Base-by-base conservation (phyloP, 768 basidiomycete genomes). In the Suillus placidus region DNA sequence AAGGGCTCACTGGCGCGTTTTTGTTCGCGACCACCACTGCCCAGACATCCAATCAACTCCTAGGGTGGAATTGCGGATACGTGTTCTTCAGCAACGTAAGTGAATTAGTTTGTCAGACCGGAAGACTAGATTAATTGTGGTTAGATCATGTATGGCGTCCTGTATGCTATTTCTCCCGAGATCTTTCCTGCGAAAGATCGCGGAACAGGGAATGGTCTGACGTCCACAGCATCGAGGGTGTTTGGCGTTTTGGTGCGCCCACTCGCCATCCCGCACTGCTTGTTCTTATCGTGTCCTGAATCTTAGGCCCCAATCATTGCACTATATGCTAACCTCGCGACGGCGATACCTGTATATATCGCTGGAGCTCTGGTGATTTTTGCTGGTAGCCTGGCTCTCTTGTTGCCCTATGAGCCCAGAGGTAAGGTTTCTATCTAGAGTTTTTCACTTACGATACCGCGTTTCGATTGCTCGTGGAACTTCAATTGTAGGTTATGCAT, bases 21-120 rank as follows among this genome's bases (percentile, higher is more conserved):
- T 83, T 94, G 55, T 88, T 90, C 71, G 87, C 83, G 68, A 88
- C 85, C 38, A 93, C 91, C 54, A 92, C 91, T n/a, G 84, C 91
- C 37, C 83, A 85, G 69, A 87, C 83, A 65, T 90, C 88, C 9
- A 81, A 88, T 66, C 81, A 85, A 34, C 81, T 93, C 49, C 81
- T 93, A 32, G 91, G 87, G 56, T 93, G 91, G 91, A 92, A 93
- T 76, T 93, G 90, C 71, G 90, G 84, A 10, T 91, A 90, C 68
- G 82, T 79, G n/a, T 89, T 89, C 72, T 82, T 76, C 67, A 87
- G 84, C 62, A 88, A 88, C 70, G 85, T 88, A 64, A 55, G 80
- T 76, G 2, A 56, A 60, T 23, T 3, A 12, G 12, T 34, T 20
- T 34, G 20, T 35, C 54, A 1, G 20, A 55, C 5, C 7, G 7